phyloP scores from a whole-genome alignment of 2,329 filamentous ascomycete species.

The Hypoxylon sp. region DNA sequence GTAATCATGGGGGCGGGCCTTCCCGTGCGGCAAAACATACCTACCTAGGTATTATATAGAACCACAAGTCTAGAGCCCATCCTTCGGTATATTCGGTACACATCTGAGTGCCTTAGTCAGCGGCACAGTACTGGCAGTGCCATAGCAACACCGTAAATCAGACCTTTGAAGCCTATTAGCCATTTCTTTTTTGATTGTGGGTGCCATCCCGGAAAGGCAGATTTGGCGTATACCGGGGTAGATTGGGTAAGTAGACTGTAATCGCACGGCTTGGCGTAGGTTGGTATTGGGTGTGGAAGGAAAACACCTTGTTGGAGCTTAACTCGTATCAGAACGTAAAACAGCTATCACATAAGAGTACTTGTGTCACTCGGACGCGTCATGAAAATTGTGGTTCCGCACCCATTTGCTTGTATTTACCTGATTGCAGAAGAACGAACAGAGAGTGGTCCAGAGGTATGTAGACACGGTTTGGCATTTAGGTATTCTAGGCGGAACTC shows the following conservation, averaged over 20 bases:
- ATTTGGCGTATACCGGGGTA: not conserved
- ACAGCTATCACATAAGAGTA: conserved; percentile 5
- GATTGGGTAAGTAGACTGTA: not conserved
- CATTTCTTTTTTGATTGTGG: not conserved
- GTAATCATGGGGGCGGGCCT: conserved; percentile 39
- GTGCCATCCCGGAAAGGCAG: conserved; percentile 12
- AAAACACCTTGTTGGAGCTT: not conserved
- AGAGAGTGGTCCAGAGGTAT: not conserved
- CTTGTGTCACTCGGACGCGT: conserved; percentile 23
- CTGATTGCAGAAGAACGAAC: not conserved
- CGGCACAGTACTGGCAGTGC: conserved; percentile 28
- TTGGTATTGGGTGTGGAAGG: not conserved
- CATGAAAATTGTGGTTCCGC: conserved; percentile 1
- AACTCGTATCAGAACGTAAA: not conserved
- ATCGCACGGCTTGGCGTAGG: not conserved
- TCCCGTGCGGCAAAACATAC: conserved; percentile 33
- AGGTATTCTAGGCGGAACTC: not conserved
- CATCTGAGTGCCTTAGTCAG: conserved; percentile 20
- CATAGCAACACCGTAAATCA: conserved; percentile 11
- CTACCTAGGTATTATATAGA: not conserved
- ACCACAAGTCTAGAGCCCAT: conserved; percentile 16
- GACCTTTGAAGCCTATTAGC: conserved; percentile 8
- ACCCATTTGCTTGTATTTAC: not conserved
- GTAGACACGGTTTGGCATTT: not conserved
- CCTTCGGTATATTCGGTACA: conserved; percentile 11